Percentiles rank a stretch among this genome's conserved stretches.
Conservation (phyloP, 768 basidiomycete species). For the Boletus coccyginus region DNA sequence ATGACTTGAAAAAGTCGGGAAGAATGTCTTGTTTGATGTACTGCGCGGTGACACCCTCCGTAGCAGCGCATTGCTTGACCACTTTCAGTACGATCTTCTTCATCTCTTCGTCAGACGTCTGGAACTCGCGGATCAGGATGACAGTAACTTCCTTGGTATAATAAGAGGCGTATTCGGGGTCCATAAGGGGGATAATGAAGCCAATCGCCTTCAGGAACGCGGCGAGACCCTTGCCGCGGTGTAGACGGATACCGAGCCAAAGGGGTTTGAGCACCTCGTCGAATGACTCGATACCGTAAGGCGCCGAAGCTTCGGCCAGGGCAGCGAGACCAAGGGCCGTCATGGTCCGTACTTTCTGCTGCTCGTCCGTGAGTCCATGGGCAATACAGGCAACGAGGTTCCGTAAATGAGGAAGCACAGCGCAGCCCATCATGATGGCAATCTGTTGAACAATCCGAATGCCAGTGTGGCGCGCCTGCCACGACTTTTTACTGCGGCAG, state of each 20-base stretch:
- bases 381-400: slow-evolving; percentile 97
- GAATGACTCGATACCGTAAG: slow-evolving; percentile 99
- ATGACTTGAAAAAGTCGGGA: slow-evolving; percentile 98
- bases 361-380: slow-evolving; percentile 72
- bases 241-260: slow-evolving; percentile 75
- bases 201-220: slow-evolving; percentile 91
- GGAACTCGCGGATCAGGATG: slow-evolving; percentile 97
- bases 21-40: slow-evolving; percentile 98
- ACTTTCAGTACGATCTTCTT: slow-evolving; percentile 99
- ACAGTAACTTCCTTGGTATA: slow-evolving; percentile 98
- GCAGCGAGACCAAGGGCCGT: slow-evolving; percentile 80
- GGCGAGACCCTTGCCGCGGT: slow-evolving; percentile 75
- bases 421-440: slow-evolving; percentile 99
- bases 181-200: slow-evolving; percentile 99
- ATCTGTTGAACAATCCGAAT: slow-evolving; percentile 99
- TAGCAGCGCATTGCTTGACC: slow-evolving; percentile 97
- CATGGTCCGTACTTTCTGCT: slow-evolving; percentile 81
- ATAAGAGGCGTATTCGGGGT: slow-evolving; percentile 98
- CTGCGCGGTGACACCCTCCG: slow-evolving; percentile 92
- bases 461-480: slow-evolving; percentile 99
- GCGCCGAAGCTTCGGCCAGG: slow-evolving; percentile 94
- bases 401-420: slow-evolving; percentile 93
- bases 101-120: slow-evolving; percentile 99
- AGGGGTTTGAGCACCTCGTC: slow-evolving; percentile 88
- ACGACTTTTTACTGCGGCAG: slow-evolving; percentile 98